These are phyloP conservation scores for Syzygium oleosum DNA, from an alignment of 345 rosid genomes.

Conservation along the genomic window DNA sequence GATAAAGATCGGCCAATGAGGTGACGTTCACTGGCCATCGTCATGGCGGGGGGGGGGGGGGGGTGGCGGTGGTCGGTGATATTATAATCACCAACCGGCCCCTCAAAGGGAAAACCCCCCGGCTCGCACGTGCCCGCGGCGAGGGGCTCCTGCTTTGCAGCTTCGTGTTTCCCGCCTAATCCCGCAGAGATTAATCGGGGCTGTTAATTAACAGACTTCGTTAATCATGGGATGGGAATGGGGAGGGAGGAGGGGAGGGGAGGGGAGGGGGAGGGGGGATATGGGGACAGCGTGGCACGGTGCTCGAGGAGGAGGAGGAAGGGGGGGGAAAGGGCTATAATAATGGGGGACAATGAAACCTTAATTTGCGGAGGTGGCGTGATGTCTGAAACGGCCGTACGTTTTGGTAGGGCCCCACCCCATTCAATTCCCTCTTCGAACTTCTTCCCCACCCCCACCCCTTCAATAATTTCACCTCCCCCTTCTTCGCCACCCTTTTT, in stretches of 20 bases:
- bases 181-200: background rate
- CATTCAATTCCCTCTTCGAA: background rate
- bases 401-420: background rate
- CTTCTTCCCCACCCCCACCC: background rate
- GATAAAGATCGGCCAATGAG: background rate
- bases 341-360: constrained; percentile 10
- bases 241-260: background rate
- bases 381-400: constrained; percentile 31
- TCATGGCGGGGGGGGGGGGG: background rate
- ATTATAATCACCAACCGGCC: background rate
- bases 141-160: background rate
- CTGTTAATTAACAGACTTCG: background rate
- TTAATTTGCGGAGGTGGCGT: constrained; percentile 51
- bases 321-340: background rate
- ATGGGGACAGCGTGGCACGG: constrained; percentile 22
- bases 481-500: too few relatives aligned
- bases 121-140: constrained; percentile 18
- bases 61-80: constrained; percentile 23
- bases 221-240: background rate
- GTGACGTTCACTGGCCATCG: constrained; percentile 9
- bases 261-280: background rate
- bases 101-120: too few relatives aligned
- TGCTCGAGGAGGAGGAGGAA: constrained; percentile 25
- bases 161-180: background rate
- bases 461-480: background rate